These are phyloP conservation scores for Cyclotella sp. DNA, from an alignment of 108 stramenopile genomes.

Conservation along the genomic window DNA sequence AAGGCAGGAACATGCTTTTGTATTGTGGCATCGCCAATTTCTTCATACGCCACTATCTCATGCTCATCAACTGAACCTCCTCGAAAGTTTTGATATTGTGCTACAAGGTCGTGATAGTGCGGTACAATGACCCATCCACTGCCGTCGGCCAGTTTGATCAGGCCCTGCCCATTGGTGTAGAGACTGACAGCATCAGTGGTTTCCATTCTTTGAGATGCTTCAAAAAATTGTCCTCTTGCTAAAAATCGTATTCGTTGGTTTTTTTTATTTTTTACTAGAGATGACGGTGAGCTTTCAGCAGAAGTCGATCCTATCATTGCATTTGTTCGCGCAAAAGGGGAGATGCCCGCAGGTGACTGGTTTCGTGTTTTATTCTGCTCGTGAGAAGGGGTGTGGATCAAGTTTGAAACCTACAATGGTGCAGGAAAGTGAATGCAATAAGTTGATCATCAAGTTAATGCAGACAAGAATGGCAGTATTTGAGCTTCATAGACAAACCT, in stretches of 20 bases:
- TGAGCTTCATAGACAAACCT: slow-evolving; percentile 27
- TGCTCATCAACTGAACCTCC: slow-evolving; percentile 51
- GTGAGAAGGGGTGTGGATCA: slow-evolving; percentile 67
- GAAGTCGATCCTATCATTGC: slow-evolving; percentile 51
- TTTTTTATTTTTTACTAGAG: slow-evolving; percentile 17
- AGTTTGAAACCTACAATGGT: slow-evolving; percentile 41
- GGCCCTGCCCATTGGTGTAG: slow-evolving; percentile 75
- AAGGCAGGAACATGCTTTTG: background rate
- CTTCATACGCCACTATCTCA: slow-evolving; percentile 61
- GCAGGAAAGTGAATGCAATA: slow-evolving; percentile 1
- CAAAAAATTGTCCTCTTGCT: slow-evolving; percentile 80
- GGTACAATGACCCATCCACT: slow-evolving; percentile 91
- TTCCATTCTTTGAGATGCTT: slow-evolving; percentile 83
- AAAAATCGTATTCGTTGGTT: slow-evolving; percentile 52
- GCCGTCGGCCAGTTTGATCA: slow-evolving; percentile 83
- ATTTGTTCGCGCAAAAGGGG: slow-evolving; percentile 58
- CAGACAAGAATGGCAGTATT: slow-evolving; percentile 1
- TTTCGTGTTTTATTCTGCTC: slow-evolving; percentile 10
- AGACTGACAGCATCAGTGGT: slow-evolving; percentile 47
- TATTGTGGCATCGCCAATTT: slow-evolving; percentile 81
- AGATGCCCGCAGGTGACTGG: slow-evolving; percentile 42
- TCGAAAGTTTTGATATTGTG: slow-evolving; percentile 59
- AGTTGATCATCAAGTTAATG: background rate
- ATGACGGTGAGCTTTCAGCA: slow-evolving; percentile 52
- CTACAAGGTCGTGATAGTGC: slow-evolving; percentile 62